Evolutionary conservation across 1,284 basidiomycete species (phyloP), one percentile per base, ranked within the genome.

Genomic region (Irpex lacteus): DNA sequence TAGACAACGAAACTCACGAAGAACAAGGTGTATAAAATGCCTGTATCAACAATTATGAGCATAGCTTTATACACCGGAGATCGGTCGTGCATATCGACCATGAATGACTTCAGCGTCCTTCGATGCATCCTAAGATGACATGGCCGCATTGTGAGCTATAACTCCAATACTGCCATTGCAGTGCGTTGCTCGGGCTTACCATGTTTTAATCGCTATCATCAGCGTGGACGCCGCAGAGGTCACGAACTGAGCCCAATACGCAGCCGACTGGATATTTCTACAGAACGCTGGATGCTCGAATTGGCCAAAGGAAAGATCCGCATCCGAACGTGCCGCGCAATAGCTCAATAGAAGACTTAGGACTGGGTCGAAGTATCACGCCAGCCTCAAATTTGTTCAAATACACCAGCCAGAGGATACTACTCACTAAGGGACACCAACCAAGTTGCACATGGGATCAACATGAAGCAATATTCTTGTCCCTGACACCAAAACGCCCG

Each of bases 1-100:
- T 34, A 6, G 32, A 34, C 32, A 34, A 34, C 32, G 32, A 34
- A 34, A 62, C 65, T 18, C 40, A 66, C 65, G 50, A 66, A 66
- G 18, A 66, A 66, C 4, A 66, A 59, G 32, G 60, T 58, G 60
- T 66, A 66, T 4, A 63, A 19, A 15, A 66, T 52, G 13, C 68
- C 68, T 7, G 68, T 64, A 53, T 69, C 68, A 34, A 69, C 40
- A 36, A 69, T 59, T n/a, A 69, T 52, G 7, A 64, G 15, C 68
- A 69, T 69, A 34, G 65, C 49, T 32, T 59, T 61, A 59, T 66
- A 55, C 11, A 61, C 61, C 18, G 66, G 63, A 7, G 68, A 47
- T 37, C 21, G 53, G 60, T 13, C 57, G 57, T 11, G 60, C 26
- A 37, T 54, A 60, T 21, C 65, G 55, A n/a, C 62, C 63, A n/a